These are phyloP conservation scores for Thuidium tamariscinum DNA, from an alignment of 225 moss, liverwort and hornwort genomes.

Conservation along the genomic window DNA sequence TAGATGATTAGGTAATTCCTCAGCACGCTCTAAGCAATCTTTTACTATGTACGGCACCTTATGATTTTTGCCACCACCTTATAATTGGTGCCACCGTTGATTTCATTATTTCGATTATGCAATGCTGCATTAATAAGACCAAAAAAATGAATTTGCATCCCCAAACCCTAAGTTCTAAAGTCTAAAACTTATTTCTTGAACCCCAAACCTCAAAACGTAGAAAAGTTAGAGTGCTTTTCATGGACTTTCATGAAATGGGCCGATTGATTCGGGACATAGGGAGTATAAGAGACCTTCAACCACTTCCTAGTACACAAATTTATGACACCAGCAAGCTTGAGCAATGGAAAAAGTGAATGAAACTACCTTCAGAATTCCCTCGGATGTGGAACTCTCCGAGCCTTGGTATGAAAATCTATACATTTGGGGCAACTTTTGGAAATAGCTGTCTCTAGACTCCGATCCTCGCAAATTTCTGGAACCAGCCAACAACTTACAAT, in stretches of 20 bases:
- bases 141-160: not conserved
- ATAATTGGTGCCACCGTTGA: not conserved
- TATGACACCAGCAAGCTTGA: not conserved
- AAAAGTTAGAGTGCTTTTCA: not conserved
- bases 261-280: not conserved
- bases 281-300: not conserved
- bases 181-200: not conserved
- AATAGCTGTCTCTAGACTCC: conserved; percentile 40
- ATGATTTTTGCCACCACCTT: not conserved
- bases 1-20: not conserved
- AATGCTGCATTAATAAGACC: not conserved
- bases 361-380: conserved; percentile 48
- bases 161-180: not conserved
- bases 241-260: not conserved
- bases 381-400: conserved; percentile 55
- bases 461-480: conserved; percentile 46
- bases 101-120: not conserved
- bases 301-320: not conserved
- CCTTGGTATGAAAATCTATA: conserved; percentile 54
- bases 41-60: not conserved
- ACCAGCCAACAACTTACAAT: not conserved
- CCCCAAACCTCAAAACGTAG: not conserved
- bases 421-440: conserved; percentile 44
- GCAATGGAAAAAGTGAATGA: not conserved
- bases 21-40: not conserved